phyloP scores from a whole-genome alignment of 768 basidiomycete genomes.

The Boletus reticulatus region DNA sequence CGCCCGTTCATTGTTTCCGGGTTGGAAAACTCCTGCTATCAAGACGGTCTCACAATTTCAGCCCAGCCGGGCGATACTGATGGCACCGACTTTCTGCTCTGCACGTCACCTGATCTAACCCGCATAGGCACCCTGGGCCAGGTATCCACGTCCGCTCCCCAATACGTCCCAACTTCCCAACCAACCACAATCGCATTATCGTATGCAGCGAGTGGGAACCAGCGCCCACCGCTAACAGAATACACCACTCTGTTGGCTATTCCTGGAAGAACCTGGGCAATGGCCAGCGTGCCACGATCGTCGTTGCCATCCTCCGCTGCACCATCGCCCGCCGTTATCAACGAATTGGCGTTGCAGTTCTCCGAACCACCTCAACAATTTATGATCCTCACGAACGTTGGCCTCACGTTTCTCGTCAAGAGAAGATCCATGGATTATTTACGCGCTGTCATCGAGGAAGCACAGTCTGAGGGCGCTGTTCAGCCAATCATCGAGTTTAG shows the following conservation, averaged over 20 bases:
- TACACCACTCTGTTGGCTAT: slow-evolving; percentile 76
- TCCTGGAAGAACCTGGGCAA: slow-evolving; percentile 82
- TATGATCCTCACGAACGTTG: slow-evolving; percentile 85
- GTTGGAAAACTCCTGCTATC: slow-evolving; percentile 63
- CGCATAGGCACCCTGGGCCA: slow-evolving; percentile 70
- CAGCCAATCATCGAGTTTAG: slow-evolving; percentile 83
- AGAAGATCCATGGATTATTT: slow-evolving; percentile 84
- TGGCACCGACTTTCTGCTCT: slow-evolving; percentile 71
- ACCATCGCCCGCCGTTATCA: slow-evolving; percentile 57
- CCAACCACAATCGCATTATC: slow-evolving; percentile 38
- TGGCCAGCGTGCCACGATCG: slow-evolving; percentile 53
- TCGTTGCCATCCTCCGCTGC: slow-evolving; percentile 33
- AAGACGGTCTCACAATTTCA: slow-evolving; percentile 63
- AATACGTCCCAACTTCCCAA: slow-evolving; percentile 34
- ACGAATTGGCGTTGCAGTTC: slow-evolving; percentile 82
- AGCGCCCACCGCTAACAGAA: slow-evolving; percentile 70
- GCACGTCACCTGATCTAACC: slow-evolving; percentile 73
- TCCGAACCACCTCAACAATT: slow-evolving; percentile 75
- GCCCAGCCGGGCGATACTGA: slow-evolving; percentile 76
- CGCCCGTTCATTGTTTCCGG: slow-evolving; percentile 59
- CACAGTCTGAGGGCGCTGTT: slow-evolving; percentile 70
- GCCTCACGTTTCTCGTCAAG: slow-evolving; percentile 77
- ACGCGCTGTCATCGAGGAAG: slow-evolving; percentile 76
- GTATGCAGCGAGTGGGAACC: slow-evolving; percentile 40
- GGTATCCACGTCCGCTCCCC: slow-evolving; percentile 43